Base-by-base conservation (phyloP, 148 eudicot species). In the Camellia sinensis region DNA sequence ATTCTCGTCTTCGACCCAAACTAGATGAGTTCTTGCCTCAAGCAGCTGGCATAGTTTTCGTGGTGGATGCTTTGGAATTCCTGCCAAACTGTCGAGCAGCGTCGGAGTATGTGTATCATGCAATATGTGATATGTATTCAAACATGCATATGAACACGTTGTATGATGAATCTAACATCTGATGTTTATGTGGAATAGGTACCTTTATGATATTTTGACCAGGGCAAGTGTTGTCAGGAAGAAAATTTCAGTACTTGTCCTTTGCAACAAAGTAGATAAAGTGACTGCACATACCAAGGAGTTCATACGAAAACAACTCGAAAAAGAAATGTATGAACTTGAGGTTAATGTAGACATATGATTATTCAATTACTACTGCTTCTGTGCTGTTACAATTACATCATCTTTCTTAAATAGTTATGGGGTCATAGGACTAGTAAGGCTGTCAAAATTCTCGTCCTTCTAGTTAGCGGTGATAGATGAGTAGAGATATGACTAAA, bases 251-350 rank as follows among this genome's bases (percentile, higher is more conserved):
- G 54, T 93, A 8, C 92, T 89, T 21, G 85, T 96, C 44, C 88
- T 93, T 64, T 96, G 98, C 87, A 93, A 96, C 87, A 96, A 96
- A 84, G 91, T 90, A 56, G 99, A 96, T 82, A 93, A 96, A 83
- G 93, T 92, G 67, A 90, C 97, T 60, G 99, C 99, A 67, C 99
- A 96, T 83, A 87, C 98, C 9, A 91, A 92, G 81, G 99, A 96
- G 72, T 93, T 96, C 79, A 91, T 96, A 82, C 90, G 95, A 29
- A 96, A 96, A 78, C 99, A 93, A 84, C 89, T 96, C 78, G 98
- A 96, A 87, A 96, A 93, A 85, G 99, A 96, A 88, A 88, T 96
- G 97, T 95, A 84, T 78, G 92, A n/a, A 53, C 61, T 54, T 44
- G 62, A 37, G 74, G 57, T 56, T 71, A 15, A 18, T 67, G 45